Percentiles rank a stretch among this genome's conserved stretches.
Evolutionary conservation across 805 yeast species (phyloP).

Genomic region (Pichia manshurica): DNA sequence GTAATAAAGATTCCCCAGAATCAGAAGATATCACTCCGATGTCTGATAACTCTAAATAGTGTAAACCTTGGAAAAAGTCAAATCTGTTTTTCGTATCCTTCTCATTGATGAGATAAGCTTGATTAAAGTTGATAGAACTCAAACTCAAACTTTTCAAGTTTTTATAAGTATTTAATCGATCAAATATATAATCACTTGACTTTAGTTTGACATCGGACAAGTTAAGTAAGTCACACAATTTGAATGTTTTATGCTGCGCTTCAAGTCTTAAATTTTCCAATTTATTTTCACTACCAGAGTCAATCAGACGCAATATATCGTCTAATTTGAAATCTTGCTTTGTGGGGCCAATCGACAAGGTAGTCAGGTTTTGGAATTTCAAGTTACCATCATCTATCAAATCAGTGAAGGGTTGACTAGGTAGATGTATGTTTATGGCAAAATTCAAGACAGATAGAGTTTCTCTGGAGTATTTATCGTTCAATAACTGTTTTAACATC

Average conservation of each 20-base stretch:
- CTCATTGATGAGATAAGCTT: neutral
- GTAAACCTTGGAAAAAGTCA: constrained; percentile 11
- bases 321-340: constrained; percentile 8
- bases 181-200: neutral
- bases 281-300: neutral
- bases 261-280: constrained; percentile 6
- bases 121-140: constrained; percentile 14
- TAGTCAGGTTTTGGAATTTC: constrained; percentile 8
- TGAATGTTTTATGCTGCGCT: constrained; percentile 5
- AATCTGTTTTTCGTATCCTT: neutral
- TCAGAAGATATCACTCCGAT: constrained; percentile 14
- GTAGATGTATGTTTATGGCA: constrained; percentile 7
- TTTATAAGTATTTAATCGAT: neutral
- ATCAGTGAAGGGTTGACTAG: neutral
- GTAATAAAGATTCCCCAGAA: constrained; percentile 13
- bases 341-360: constrained; percentile 16
- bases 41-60: constrained; percentile 16
- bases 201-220: constrained; percentile 1
- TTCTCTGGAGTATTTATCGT: constrained; percentile 3
- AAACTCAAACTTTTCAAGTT: constrained; percentile 8
- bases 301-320: constrained; percentile 5
- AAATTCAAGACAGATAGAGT: constrained; percentile 7
- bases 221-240: constrained; percentile 8
- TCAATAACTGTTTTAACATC: constrained; percentile 12
- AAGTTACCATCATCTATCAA: neutral